Percentiles rank a stretch among this genome's conserved stretches.
Evolutionary conservation across 1,284 basidiomycete genomes (phyloP).

Genomic region (Austroboletus niveus): DNA sequence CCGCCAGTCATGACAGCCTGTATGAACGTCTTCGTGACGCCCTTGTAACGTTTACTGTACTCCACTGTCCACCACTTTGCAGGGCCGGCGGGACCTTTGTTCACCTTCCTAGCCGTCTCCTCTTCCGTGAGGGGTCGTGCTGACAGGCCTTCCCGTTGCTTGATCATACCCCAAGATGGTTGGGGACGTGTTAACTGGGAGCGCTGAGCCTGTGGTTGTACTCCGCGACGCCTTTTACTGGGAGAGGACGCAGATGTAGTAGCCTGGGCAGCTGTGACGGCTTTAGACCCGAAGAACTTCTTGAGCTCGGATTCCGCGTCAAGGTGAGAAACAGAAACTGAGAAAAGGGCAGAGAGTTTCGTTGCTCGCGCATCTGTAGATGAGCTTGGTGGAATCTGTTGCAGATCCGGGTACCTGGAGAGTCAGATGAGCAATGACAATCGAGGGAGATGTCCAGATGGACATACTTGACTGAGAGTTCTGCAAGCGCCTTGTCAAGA

Average conservation of each 20-base stretch:
- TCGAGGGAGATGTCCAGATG: background rate
- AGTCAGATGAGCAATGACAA: slow-evolving; percentile 2
- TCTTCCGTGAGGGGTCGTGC: slow-evolving; percentile 55
- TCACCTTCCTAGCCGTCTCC: slow-evolving; percentile 49
- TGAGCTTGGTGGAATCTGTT: slow-evolving; percentile 33
- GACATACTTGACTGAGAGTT: slow-evolving; percentile 74
- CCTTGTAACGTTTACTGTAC: slow-evolving; percentile 80
- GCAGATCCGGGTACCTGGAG: slow-evolving; percentile 54
- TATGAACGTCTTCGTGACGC: slow-evolving; percentile 78
- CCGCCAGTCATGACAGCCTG: slow-evolving; percentile 78
- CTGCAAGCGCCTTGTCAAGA: slow-evolving; percentile 78
- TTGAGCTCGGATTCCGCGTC: slow-evolving; percentile 87
- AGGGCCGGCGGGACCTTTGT: slow-evolving; percentile 40
- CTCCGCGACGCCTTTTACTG: slow-evolving; percentile 30
- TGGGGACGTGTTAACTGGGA: slow-evolving; percentile 66
- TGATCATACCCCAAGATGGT: slow-evolving; percentile 60
- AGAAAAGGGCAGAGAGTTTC: slow-evolving; percentile 58
- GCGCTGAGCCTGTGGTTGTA: slow-evolving; percentile 37
- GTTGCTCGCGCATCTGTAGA: slow-evolving; percentile 9
- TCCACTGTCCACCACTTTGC: slow-evolving; percentile 88
- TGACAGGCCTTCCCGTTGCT: slow-evolving; percentile 67
- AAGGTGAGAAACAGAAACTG: slow-evolving; percentile 75
- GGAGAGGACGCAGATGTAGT: slow-evolving; percentile 30
- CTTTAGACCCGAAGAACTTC: slow-evolving; percentile 89
- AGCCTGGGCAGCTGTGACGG: slow-evolving; percentile 61